Conservation (phyloP, 2,329 filamentous ascomycete species). For the Madurella fahalii region DNA sequence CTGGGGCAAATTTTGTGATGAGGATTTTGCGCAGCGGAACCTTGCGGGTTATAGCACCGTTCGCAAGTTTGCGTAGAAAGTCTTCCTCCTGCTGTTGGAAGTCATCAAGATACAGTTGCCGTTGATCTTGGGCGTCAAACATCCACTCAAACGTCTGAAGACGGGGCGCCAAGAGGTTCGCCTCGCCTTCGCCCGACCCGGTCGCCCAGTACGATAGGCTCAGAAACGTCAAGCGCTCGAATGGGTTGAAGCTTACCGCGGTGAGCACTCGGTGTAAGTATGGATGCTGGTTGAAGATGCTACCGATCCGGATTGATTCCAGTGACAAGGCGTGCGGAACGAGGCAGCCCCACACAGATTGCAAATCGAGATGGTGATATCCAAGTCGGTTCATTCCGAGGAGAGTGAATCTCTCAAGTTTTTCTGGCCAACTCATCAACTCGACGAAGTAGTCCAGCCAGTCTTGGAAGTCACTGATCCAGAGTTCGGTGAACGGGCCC, state of each 20-base stretch:
- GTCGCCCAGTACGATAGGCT: neutral
- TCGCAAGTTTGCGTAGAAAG: neutral
- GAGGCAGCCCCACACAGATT: neutral
- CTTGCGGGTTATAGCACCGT: neutral
- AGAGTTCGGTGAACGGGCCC: neutral
- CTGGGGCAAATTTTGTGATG: neutral
- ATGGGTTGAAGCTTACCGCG: neutral
- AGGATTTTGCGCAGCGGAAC: neutral
- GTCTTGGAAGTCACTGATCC: neutral
- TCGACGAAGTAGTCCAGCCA: no score
- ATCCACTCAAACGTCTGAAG: constrained; percentile 3
- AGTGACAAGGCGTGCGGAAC: neutral
- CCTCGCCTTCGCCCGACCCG: neutral
- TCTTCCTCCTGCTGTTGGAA: neutral
- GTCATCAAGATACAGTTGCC: neutral
- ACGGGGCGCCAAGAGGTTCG: neutral
- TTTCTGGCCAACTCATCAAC: neutral
- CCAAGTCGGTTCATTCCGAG: neutral
- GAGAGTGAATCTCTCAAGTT: neutral
- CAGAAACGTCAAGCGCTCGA: neutral
- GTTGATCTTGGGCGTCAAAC: neutral
- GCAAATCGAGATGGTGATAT: neutral
- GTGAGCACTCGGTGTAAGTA: neutral
- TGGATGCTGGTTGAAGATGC: neutral
- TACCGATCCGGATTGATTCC: neutral